A percentile compares a stretch with the other conserved stretches of the same genome.
Evolutionary conservation across 2,329 filamentous ascomycete species (phyloP).

Genomic region (Talaromyces sp.): DNA sequence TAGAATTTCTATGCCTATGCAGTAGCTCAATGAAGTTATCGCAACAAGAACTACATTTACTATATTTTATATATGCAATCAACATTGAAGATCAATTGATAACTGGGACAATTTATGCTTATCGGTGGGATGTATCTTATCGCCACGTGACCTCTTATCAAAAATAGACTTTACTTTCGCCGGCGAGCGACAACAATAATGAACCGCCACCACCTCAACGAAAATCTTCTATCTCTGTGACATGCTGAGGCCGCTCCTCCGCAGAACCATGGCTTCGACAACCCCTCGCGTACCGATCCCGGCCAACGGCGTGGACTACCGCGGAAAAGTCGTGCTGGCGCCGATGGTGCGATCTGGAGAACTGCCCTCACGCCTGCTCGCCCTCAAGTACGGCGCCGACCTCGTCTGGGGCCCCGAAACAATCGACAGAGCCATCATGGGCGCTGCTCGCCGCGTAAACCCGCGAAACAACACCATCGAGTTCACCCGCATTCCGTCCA

Average conservation of each 20-base stretch:
- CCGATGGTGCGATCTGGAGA: slow-evolving; percentile 99
- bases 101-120: too few species aligned
- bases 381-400: slow-evolving; percentile 92
- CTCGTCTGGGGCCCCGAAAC: slow-evolving; percentile 98
- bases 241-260: slow-evolving; percentile 42
- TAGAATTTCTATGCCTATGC: too few species aligned
- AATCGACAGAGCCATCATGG: slow-evolving; percentile 86
- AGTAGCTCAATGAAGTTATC: too few species aligned
- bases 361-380: slow-evolving; percentile 79
- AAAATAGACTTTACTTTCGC: background rate
- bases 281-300: slow-evolving; percentile 75
- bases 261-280: slow-evolving; percentile 50
- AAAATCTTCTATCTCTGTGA: background rate
- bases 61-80: too few species aligned
- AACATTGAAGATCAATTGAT: too few species aligned
- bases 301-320: slow-evolving; percentile 83
- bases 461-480: slow-evolving; percentile 74
- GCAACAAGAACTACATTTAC: too few species aligned
- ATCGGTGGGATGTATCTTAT: slow-evolving; percentile 2
- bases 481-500: slow-evolving; percentile 72
- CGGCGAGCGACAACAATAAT: background rate
- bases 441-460: slow-evolving; percentile 74
- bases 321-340: slow-evolving; percentile 88
- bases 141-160: slow-evolving; percentile 16
- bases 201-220: background rate